Conservation (phyloP, 352 stramenopile genomes). For the Pelagophyceae sp. region DNA sequence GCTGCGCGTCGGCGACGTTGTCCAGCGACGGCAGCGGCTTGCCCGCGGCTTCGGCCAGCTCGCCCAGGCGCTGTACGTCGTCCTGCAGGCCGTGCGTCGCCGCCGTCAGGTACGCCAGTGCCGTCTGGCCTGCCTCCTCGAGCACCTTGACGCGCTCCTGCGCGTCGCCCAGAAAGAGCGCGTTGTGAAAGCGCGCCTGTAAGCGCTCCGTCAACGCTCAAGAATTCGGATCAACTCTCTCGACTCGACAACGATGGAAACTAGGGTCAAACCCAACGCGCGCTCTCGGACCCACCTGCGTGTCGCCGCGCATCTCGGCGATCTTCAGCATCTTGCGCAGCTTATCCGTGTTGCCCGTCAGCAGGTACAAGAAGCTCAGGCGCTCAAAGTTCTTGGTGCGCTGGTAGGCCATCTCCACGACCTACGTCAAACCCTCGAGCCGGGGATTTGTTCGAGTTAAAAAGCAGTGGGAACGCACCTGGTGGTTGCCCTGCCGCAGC, state of each 20-base stretch:
- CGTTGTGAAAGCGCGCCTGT: conserved; percentile 97
- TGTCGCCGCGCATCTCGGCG: conserved; percentile 90
- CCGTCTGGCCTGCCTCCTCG: conserved; percentile 86
- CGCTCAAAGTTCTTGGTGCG: conserved; percentile 98
- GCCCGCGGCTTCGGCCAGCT: conserved; percentile 38
- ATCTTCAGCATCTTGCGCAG: conserved; percentile 99
- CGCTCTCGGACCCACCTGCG: no score
- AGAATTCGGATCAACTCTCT: no score
- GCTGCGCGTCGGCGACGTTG: conserved; percentile 57
- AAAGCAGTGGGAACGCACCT: no score
- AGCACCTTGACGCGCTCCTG: conserved; percentile 86
- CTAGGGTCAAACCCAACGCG: no score
- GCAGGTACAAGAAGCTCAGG: conserved; percentile 96
- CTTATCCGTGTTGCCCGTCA: conserved; percentile 97
- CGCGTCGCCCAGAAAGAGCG: conserved; percentile 91
- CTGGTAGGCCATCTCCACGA: conserved; percentile 99
- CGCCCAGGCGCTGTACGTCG: conserved; percentile 80
- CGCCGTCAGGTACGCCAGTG: conserved; percentile 90
- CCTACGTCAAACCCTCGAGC: no score
- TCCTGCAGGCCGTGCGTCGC: conserved; percentile 86
- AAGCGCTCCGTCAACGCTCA: no score
- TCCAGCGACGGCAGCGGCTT: no score
- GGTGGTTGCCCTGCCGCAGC: conserved; percentile 93
- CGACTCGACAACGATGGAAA: no score
- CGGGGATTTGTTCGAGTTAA: no score